A percentile compares a stretch with the other conserved stretches of the same genome.
These are phyloP conservation scores for Triangularia setosa DNA, from an alignment of 2,329 filamentous ascomycete species.

Conservation along the genomic window DNA sequence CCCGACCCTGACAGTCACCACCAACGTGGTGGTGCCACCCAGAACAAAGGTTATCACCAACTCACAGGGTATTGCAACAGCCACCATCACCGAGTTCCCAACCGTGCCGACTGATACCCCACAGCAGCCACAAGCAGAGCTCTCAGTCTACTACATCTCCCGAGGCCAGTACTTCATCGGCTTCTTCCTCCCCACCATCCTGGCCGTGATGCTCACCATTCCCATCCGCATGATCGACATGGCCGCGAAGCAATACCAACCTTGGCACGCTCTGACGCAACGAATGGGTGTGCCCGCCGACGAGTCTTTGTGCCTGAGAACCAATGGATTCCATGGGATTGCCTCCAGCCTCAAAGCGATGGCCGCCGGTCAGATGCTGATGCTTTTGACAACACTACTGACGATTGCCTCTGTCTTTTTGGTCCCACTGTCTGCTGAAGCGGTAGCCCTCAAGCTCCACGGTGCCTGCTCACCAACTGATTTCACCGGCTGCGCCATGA, in stretches of 20 bases:
- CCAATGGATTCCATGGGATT: slow-evolving; percentile 24
- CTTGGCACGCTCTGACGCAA: slow-evolving; percentile 36
- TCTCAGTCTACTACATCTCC: slow-evolving; percentile 25
- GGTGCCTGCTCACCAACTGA: slow-evolving; percentile 26
- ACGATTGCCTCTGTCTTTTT: slow-evolving; percentile 28
- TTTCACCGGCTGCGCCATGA: slow-evolving; percentile 30
- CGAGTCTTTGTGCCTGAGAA: slow-evolving; percentile 31
- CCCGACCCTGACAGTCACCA: slow-evolving; percentile 14
- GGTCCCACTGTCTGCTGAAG: slow-evolving; percentile 30
- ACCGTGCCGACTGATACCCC: slow-evolving; percentile 3
- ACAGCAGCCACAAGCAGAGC: background rate
- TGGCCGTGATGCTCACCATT: slow-evolving; percentile 34
- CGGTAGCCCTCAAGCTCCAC: slow-evolving; percentile 29
- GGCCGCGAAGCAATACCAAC: slow-evolving; percentile 37
- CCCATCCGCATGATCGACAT: slow-evolving; percentile 36
- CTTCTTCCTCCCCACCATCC: slow-evolving; percentile 35
- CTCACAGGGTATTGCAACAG: slow-evolving; percentile 19
- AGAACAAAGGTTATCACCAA: slow-evolving; percentile 13
- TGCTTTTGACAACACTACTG: slow-evolving; percentile 29
- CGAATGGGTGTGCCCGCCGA: slow-evolving; percentile 29
- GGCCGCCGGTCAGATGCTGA: slow-evolving; percentile 24
- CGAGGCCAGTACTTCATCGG: slow-evolving; percentile 34
- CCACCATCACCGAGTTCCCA: slow-evolving; percentile 22
- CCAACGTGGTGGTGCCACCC: slow-evolving; percentile 12
- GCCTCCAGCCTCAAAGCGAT: slow-evolving; percentile 25